Evolutionary conservation across 1,139 yeast species (phyloP).

Genomic region (Yamadazyma triangularis): DNA sequence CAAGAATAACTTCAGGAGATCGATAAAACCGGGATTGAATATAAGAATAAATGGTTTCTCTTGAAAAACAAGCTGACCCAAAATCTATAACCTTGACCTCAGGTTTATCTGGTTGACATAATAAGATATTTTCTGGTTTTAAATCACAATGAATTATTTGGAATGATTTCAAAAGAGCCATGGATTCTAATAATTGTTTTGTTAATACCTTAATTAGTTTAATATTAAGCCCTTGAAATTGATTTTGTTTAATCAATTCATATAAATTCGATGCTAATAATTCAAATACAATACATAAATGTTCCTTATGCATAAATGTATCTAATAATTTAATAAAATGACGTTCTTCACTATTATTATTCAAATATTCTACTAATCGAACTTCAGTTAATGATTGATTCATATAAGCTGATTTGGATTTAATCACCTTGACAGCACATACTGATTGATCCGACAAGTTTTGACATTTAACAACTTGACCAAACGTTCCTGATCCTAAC

Average conservation of each 20-base stretch:
- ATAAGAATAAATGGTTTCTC: conserved; percentile 87
- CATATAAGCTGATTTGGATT: conserved; percentile 86
- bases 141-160: conserved; percentile 93
- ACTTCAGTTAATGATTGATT: conserved; percentile 93
- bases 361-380: conserved; percentile 74
- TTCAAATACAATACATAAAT: conserved; percentile 89
- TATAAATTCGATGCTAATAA: conserved; percentile 81
- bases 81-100: conserved; percentile 92
- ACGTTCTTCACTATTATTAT: conserved; percentile 68
- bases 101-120: conserved; percentile 80
- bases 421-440: conserved; percentile 92
- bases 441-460: conserved; percentile 83
- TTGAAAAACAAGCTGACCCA: conserved; percentile 93
- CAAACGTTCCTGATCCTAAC: conserved; percentile 95
- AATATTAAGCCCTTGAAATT: conserved; percentile 85
- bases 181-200: conserved; percentile 74
- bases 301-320: conserved; percentile 89
- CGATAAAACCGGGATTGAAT: conserved; percentile 94
- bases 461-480: conserved; percentile 97
- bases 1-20: conserved; percentile 91
- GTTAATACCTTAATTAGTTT: conserved; percentile 75
- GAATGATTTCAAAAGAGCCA: conserved; percentile 74
- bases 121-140: conserved; percentile 90
- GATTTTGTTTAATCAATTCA: conserved; percentile 88
- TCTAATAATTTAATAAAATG: conserved; percentile 78